Evolutionary conservation across 768 basidiomycete genomes (phyloP).

Genomic region (Clitopilus hobsonii): DNA sequence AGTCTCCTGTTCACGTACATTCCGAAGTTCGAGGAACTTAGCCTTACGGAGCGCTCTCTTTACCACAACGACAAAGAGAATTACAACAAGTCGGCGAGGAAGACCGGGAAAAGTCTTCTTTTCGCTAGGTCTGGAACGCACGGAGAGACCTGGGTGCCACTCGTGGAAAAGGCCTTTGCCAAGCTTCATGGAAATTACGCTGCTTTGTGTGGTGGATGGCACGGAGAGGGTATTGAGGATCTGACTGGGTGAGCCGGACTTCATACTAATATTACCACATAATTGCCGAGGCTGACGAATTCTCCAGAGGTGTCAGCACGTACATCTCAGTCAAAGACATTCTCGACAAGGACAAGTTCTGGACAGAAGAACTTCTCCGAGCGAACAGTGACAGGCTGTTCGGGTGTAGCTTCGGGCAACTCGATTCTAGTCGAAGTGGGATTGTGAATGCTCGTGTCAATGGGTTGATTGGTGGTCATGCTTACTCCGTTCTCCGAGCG

Average conservation of each 20-base stretch:
- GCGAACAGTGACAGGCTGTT: constrained; percentile 48
- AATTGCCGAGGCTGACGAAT: not conserved
- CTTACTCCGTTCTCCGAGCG: constrained; percentile 44
- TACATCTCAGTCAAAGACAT: constrained; percentile 37
- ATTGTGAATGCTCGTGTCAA: constrained; percentile 21
- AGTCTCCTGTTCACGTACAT: constrained; percentile 45
- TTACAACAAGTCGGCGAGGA: constrained; percentile 40
- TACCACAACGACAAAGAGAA: constrained; percentile 47
- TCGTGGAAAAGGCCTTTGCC: constrained; percentile 57
- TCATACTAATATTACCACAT: not conserved
- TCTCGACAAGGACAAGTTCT: constrained; percentile 43
- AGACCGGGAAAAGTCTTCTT: constrained; percentile 42
- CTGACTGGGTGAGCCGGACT: constrained; percentile 48
- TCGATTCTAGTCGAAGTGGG: constrained; percentile 26
- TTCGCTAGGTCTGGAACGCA: constrained; percentile 44
- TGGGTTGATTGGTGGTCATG: constrained; percentile 35
- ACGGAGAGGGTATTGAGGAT: constrained; percentile 53
- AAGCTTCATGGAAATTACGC: constrained; percentile 52
- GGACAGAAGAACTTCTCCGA: constrained; percentile 40
- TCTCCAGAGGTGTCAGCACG: not conserved
- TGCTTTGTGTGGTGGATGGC: constrained; percentile 32
- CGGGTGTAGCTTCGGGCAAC: constrained; percentile 35
- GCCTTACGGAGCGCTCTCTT: constrained; percentile 30
- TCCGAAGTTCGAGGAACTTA: constrained; percentile 48
- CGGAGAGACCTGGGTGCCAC: constrained; percentile 53